Evolutionary conservation across 306 rosid genomes (phyloP), one percentile per base, ranked within the genome.

Genomic region (Pachyrhizus erosus): DNA sequence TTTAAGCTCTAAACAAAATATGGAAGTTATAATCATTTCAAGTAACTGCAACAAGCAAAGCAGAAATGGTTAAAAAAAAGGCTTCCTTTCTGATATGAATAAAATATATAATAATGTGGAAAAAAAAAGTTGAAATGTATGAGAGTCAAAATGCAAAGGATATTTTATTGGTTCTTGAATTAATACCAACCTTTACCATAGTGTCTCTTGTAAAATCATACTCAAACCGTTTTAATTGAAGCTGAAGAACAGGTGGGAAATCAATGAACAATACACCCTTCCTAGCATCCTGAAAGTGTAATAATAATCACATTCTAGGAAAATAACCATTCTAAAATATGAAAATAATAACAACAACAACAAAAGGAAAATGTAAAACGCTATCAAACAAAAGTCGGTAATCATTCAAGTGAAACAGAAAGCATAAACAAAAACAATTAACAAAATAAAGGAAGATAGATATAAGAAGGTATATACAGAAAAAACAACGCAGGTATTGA

Each of bases 221-320:
- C 73, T 95, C 97, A 85, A 95, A 95, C 24, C 98, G 88, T 87
- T 93, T 95, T 78, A 95, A 78, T 89, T 95, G 98, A 85, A 95
- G 98, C 70, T 95, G 98, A 80, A 95, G 98, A 73, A 95, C 97
- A 26, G 98, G 98, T 52, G 98, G 98, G 85, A 95, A 93, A 92
- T 95, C 98, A 84, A 90, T 91, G 87, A 95, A 95, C 84, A 95
- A 79, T 34, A 91, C 97, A 20, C 98, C 97, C 84, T 93, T 95
- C 92, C 79, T 91, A 87, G 98, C 98, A 85, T 92, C 98, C 97
- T 93, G 94, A 81, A 89, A 88, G 33, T 14, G 9, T 64, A 69
- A 66, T 73, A 45, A 62, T 71, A 73, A 8, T 57, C 70, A 80
- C 49, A 15, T 64, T 66, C 18, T 18, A 34, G 9, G n/a, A 72